A percentile compares a stretch with the other conserved stretches of the same genome.
phyloP scores from a whole-genome alignment of 2,329 filamentous ascomycete species.

The Acrocalymma vagum region DNA sequence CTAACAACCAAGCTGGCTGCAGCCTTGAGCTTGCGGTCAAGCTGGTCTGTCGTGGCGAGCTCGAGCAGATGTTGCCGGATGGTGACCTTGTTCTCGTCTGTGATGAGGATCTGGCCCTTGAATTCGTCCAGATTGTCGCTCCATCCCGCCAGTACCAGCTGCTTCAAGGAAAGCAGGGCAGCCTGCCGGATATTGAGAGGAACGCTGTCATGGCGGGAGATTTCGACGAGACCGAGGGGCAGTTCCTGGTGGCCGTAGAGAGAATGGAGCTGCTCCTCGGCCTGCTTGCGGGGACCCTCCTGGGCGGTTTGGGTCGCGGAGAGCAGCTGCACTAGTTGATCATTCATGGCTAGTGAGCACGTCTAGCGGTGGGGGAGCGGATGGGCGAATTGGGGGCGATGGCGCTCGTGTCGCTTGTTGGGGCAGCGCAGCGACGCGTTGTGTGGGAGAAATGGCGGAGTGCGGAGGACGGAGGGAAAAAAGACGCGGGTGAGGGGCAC shows the following conservation, averaged over 20 bases:
- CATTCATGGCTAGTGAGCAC: constrained; percentile 72
- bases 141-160: constrained; percentile 88
- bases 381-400: constrained; percentile 16
- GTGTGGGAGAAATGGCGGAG: constrained; percentile 2
- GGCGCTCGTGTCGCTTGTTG: constrained; percentile 35
- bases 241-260: constrained; percentile 75
- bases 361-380: constrained; percentile 35
- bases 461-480: constrained; percentile 18
- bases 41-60: constrained; percentile 75
- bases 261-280: constrained; percentile 81
- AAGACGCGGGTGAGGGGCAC: constrained; percentile 37
- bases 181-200: constrained; percentile 81
- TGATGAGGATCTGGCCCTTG: constrained; percentile 72
- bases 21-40: constrained; percentile 85
- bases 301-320: constrained; percentile 83
- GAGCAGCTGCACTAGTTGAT: constrained; percentile 88
- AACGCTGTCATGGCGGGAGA: constrained; percentile 79
- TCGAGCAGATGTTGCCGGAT: constrained; percentile 79
- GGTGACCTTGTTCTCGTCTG: constrained; percentile 75
- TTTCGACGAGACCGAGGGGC: constrained; percentile 79
- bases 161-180: constrained; percentile 80
- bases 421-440: constrained; percentile 19
- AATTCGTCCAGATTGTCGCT: constrained; percentile 77
- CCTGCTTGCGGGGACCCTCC: constrained; percentile 81
- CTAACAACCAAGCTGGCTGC: constrained; percentile 89